phyloP scores from a whole-genome alignment of 176 grass and related monocot species.

The Zizania latifolia region DNA sequence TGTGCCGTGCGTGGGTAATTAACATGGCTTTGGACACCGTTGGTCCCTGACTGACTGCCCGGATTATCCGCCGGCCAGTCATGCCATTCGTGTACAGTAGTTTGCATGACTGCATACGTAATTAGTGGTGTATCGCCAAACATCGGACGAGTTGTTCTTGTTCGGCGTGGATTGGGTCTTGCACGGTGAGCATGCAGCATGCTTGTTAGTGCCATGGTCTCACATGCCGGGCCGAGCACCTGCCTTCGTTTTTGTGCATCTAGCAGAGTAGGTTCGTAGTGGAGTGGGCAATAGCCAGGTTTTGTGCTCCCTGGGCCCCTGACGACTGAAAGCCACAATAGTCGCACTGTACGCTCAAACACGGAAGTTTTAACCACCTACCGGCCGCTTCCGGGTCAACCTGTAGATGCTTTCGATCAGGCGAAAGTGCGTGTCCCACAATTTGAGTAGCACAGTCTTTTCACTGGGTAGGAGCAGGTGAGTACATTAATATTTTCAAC shows the following conservation, averaged over 20 bases:
- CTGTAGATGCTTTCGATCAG: neutral
- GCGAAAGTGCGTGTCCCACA: neutral
- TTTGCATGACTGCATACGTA: neutral
- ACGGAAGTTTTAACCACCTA: no score
- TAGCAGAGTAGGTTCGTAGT: neutral
- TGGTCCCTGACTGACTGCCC: neutral
- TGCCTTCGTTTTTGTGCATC: neutral
- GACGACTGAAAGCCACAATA: neutral
- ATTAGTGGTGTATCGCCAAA: neutral
- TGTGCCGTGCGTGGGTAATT: no score
- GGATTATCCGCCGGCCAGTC: neutral
- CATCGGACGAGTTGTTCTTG: neutral
- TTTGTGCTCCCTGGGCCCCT: neutral
- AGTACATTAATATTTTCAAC: no score
- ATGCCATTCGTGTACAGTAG: neutral
- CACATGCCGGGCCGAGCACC: neutral
- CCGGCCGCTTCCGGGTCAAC: neutral
- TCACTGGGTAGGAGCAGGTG: neutral
- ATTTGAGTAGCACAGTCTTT: neutral
- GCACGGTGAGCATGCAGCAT: neutral
- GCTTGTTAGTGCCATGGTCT: neutral
- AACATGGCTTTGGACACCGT: no score
- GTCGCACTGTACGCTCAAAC: neutral
- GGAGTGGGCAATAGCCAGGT: slow-evolving; percentile 11
- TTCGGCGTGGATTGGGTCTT: neutral